Evolutionary conservation across 306 rosid genomes (phyloP).

Genomic region (Vicia villosa): DNA sequence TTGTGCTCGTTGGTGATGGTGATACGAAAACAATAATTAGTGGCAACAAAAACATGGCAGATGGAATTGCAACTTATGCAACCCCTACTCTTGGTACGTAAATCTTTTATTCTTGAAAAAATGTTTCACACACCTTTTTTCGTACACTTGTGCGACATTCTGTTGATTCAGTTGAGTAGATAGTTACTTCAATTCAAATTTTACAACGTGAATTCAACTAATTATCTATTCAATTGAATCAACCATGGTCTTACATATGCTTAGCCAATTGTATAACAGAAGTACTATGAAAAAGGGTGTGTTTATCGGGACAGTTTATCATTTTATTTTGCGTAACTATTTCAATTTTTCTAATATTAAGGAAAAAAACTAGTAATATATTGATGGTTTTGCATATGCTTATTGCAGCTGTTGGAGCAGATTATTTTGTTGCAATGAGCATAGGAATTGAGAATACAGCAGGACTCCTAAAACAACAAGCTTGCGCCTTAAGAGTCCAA

Average conservation of each 20-base stretch:
- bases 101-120: no score
- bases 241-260: no score
- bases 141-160: no score
- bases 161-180: background rate
- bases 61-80: conserved; percentile 53
- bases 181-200: no score
- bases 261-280: no score
- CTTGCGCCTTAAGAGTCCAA: conserved; percentile 74
- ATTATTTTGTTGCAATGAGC: conserved; percentile 52
- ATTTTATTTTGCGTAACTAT: no score
- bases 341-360: no score
- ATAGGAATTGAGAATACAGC: conserved; percentile 79
- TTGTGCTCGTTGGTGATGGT: conserved; percentile 72
- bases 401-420: conserved; percentile 57
- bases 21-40: conserved; percentile 54
- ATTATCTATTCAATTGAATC: no score
- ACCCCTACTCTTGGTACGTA: conserved; percentile 65
- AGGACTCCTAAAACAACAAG: conserved; percentile 65
- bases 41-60: conserved; percentile 53
- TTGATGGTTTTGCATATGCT: background rate
- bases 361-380: background rate
- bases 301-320: no score
- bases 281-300: no score
- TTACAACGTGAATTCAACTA: no score
- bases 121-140: no score